Evolutionary conservation across 495 filamentous ascomycete genomes (phyloP), one percentile per base, ranked within the genome.

Genomic region (Talaromyces ruber): DNA sequence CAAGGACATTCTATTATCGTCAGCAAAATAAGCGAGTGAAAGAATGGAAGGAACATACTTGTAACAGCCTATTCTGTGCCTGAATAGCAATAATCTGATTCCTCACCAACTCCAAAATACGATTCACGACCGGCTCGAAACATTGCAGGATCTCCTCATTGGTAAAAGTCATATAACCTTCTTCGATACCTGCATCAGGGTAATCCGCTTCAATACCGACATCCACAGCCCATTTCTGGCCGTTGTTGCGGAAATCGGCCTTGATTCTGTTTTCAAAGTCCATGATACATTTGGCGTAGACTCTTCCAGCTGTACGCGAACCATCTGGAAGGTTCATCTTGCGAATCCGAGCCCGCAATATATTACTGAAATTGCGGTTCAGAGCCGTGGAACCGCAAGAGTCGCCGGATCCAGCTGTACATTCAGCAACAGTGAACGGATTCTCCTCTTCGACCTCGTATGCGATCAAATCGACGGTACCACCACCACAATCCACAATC

Each of bases 301-400:
- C 88, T 71, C 86, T 88, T 30, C 88, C 87, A 21, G 88, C 88
- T 25, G 86, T 89, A 62, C 82, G 86, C 22, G 87, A 90, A 16
- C 87, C 88, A 70, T 90, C 87, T 0, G 88, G 88, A n/a, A 91
- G 76, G 71, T 91, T 89, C 88, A 91, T 91, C 72, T 90, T 90
- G 18, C 88, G 77, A 62, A 91, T 91, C 72, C 90, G 90, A 12
- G 88, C 86, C n/a, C 88, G 84, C 30, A 91, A 75, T 61, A 91
- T 89, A 69, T 90, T 91, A 69, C 86, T 88, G 72, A 91, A 91
- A 65, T 91, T 91, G 9, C 88, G 81, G 66, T 91, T 91, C n/a
- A 91, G 80, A 3, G 88, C 88, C 0, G 88, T 91, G 18, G 87
- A 88, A 63, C 88, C 88, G 64, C 88, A 91, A 0, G 88, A 91